phyloP scores from a whole-genome alignment of 2,329 filamentous ascomycete genomes.

The Stemphylium vesicarium region DNA sequence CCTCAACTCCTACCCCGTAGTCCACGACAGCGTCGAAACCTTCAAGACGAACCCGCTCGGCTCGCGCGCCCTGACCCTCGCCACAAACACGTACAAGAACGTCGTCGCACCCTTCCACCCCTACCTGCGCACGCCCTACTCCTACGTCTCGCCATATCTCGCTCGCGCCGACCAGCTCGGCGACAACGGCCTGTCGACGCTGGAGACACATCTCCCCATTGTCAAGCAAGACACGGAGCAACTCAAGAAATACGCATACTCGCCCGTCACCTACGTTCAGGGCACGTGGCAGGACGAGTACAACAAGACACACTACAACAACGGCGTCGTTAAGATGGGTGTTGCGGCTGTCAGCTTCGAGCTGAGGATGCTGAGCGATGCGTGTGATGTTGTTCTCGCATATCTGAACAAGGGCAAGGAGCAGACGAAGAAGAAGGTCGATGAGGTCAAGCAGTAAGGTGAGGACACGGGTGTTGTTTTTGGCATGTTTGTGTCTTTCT shows the following conservation, averaged over 20 bases:
- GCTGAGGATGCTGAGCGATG: conserved; percentile 47
- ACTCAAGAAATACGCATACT: conserved; percentile 43
- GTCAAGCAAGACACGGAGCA: conserved; percentile 59
- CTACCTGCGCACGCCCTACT: conserved; percentile 78
- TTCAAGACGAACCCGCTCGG: conserved; percentile 85
- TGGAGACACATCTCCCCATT: conserved; percentile 49
- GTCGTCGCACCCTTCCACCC: conserved; percentile 80
- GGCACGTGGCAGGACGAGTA: conserved; percentile 50
- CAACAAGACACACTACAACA: conserved; percentile 46
- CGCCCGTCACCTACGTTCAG: conserved; percentile 47
- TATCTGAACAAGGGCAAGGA: conserved; percentile 46
- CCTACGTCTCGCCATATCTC: conserved; percentile 84
- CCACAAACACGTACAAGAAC: conserved; percentile 75
- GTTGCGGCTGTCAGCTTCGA: conserved; percentile 49
- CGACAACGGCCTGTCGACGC: conserved; percentile 45
- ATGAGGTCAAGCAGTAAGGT: conserved; percentile 45
- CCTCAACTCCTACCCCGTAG: conserved; percentile 80
- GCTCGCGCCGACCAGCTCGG: conserved; percentile 71
- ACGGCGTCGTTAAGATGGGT: conserved; percentile 45
- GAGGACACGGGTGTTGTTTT: no score
- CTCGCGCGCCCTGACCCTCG: conserved; percentile 78
- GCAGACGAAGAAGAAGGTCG: conserved; percentile 41
- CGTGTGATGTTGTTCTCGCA: conserved; percentile 34
- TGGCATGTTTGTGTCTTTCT: not conserved
- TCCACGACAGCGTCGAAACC: conserved; percentile 77